Evolutionary conservation across 192 early-diverging fungal genomes (phyloP).

Genomic region (Coemansia umbellata): DNA sequence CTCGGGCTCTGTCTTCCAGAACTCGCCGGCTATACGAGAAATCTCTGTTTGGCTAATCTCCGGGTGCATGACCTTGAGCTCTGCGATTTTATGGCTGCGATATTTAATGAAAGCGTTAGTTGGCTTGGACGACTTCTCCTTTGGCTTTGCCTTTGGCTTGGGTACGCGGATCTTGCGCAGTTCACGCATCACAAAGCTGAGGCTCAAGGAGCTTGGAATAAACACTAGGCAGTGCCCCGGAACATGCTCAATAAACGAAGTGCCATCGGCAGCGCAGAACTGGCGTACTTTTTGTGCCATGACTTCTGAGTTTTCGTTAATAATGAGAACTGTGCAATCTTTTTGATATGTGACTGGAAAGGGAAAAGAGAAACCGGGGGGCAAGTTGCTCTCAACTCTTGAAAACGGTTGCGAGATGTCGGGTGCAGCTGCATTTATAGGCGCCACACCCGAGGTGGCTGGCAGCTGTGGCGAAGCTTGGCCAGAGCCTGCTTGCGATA

Average conservation of each 20-base stretch:
- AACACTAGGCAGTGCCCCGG: constrained; percentile 50
- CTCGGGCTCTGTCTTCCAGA: constrained; percentile 36
- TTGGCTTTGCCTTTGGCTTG: constrained; percentile 19
- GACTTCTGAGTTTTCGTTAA: constrained; percentile 2
- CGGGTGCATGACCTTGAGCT: constrained; percentile 36
- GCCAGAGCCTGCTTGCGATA: constrained; percentile 6
- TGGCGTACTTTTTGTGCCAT: constrained; percentile 43
- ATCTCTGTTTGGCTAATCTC: constrained; percentile 51
- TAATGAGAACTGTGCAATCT: too few species aligned
- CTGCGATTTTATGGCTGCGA: constrained; percentile 45
- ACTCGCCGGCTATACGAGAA: constrained; percentile 47
- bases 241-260: constrained; percentile 45
- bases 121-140: constrained; percentile 35
- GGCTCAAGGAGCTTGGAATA: constrained; percentile 29
- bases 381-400: too few species aligned
- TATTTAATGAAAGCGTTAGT: constrained; percentile 52
- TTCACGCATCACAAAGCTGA: constrained; percentile 30
- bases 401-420: neutral
- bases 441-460: constrained; percentile 24
- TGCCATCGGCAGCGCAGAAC: constrained; percentile 36
- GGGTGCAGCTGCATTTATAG: constrained; percentile 24
- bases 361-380: too few species aligned
- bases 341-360: too few species aligned
- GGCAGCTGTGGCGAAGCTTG: constrained; percentile 33
- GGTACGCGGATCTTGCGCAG: constrained; percentile 32